Percentiles rank a stretch among this genome's conserved stretches.
Evolutionary conservation across 768 basidiomycete species (phyloP).

Genomic region (Podaxis sp.): DNA sequence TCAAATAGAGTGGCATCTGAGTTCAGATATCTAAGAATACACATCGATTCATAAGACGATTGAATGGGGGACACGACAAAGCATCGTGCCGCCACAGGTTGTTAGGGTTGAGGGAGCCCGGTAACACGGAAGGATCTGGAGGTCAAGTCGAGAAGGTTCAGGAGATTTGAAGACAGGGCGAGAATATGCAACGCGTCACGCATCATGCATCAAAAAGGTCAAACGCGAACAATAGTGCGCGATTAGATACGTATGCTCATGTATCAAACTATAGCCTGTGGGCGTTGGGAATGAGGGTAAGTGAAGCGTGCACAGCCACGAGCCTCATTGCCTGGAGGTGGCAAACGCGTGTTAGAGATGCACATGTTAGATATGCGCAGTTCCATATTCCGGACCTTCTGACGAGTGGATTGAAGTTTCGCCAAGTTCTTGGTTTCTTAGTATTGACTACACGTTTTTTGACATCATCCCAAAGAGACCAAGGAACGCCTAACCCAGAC

Average conservation of each 20-base stretch:
- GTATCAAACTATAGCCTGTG: neutral
- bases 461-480: neutral
- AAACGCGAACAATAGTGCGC: neutral
- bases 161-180: neutral
- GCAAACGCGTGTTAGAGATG: neutral
- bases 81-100: constrained; percentile 7
- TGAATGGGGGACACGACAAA: neutral
- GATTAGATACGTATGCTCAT: constrained; percentile 8
- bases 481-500: neutral
- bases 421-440: neutral
- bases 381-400: neutral
- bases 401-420: neutral
- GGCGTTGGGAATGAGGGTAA: neutral
- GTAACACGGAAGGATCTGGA: neutral
- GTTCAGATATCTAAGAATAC: neutral
- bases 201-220: neutral
- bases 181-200: neutral
- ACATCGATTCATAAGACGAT: neutral
- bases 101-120: neutral
- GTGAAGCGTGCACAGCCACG: neutral
- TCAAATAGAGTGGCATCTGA: neutral
- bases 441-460: neutral
- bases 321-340: neutral
- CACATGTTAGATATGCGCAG: neutral
- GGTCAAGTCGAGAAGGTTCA: neutral